Conservation (phyloP, 1,139 yeast species). For the Suhomyces bokatorum region DNA sequence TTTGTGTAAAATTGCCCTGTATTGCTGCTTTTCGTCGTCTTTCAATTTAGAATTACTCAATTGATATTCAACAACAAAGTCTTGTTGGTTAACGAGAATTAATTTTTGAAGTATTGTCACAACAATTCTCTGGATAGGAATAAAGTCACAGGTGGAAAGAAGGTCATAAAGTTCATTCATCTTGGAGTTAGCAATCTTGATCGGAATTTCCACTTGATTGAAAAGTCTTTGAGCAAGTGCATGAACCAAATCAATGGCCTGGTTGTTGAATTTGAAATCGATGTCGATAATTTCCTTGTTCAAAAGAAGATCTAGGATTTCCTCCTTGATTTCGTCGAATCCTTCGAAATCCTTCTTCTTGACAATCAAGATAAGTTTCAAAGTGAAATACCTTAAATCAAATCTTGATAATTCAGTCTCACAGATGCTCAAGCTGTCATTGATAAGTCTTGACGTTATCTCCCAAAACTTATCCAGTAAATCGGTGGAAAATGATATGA, state of each 20-base stretch:
- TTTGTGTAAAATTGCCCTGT: slow-evolving; percentile 36
- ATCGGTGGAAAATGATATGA: slow-evolving; percentile 17
- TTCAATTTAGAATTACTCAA: slow-evolving; percentile 36
- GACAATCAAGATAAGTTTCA: slow-evolving; percentile 43
- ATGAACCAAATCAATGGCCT: slow-evolving; percentile 35
- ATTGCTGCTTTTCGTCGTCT: slow-evolving; percentile 15
- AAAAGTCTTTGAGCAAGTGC: slow-evolving; percentile 36
- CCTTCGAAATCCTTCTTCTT: slow-evolving; percentile 21
- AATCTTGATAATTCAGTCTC: slow-evolving; percentile 38
- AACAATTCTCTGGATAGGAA: slow-evolving; percentile 38
- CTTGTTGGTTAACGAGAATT: slow-evolving; percentile 48
- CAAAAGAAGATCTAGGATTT: slow-evolving; percentile 39
- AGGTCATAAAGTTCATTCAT: slow-evolving; percentile 22
- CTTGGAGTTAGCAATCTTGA: slow-evolving; percentile 18
- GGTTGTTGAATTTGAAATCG: slow-evolving; percentile 23
- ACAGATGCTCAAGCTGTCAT: slow-evolving; percentile 53
- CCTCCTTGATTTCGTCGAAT: slow-evolving; percentile 27
- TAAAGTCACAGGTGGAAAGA: slow-evolving; percentile 25
- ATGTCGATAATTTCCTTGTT: slow-evolving; percentile 24
- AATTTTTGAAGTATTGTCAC: slow-evolving; percentile 35
- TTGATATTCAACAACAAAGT: slow-evolving; percentile 62
- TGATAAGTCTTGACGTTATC: slow-evolving; percentile 40
- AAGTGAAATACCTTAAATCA: slow-evolving; percentile 48
- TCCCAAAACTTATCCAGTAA: slow-evolving; percentile 38
- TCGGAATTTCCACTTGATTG: slow-evolving; percentile 16